Evolutionary conservation across 306 rosid genomes (phyloP), one percentile per base, ranked within the genome.

Genomic region (Trifolium dubium): DNA sequence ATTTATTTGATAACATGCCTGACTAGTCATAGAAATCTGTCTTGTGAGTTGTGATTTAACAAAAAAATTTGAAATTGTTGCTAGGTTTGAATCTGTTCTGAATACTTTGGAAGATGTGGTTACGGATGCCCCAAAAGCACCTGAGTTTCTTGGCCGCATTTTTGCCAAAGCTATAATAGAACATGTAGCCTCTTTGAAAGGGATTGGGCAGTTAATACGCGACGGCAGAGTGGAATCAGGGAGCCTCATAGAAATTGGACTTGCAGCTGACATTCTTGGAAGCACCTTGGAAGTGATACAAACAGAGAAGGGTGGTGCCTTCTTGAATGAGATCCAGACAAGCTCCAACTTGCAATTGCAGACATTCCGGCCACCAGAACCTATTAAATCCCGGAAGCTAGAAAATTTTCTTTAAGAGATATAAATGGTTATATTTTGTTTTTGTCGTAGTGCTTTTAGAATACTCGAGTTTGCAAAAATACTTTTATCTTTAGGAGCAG

Each of bases 61-160:
- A 12, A 32, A 8, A 37, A 40, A 10, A 64, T 5, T 17, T 6
- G 29, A 17, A 10, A 28, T 43, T 43, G n/a, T 47, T 40, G 30
- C 32, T 83, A 89, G 98, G 89, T 88, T 92, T 73, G 90, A 89
- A 86, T 76, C 79, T 73, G 93, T 86, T 88, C 86, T 93, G 32
- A 28, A 78, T 56, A 73, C 61, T 50, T 80, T 93, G 76, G 97
- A 93, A 82, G 98, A 93, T 59, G 81, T 86, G 0, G 91, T 93
- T 60, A 91, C 71, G 4, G 97, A 93, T 73, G 96, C 97, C 49
- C 98, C 98, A 0, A 89, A 64, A 80, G 98, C 97, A 51, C 85
- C 96, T 0, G 93, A 91, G 62, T 93, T 86, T 81, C 84, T 93
- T 51, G 93, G 93, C 56, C 84, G 80, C 1, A 69, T 93, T 29